A percentile compares a stretch with the other conserved stretches of the same genome.
Conservation (phyloP, 345 rosid species). For the Punica granatum region DNA sequence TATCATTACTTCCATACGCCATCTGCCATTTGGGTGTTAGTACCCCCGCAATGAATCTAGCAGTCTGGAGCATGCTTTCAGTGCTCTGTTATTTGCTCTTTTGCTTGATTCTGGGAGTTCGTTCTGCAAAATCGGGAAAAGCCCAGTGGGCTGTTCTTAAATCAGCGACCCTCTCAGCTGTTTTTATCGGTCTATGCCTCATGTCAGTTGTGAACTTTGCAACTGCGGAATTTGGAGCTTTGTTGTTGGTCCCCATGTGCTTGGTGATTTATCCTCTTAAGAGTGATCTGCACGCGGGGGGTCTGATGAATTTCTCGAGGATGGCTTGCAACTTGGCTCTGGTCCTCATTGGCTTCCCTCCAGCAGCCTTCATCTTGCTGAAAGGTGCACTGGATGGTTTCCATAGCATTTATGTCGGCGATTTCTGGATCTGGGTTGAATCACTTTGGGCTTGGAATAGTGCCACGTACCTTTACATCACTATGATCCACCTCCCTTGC, state of each 20-base stretch:
- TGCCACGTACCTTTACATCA: slow-evolving; percentile 82
- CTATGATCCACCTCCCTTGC: slow-evolving; percentile 75
- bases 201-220: slow-evolving; percentile 95
- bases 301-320: slow-evolving; percentile 28
- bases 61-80: slow-evolving; percentile 56
- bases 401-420: slow-evolving; percentile 33
- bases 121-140: slow-evolving; percentile 25
- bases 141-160: slow-evolving; percentile 62
- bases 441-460: slow-evolving; percentile 92
- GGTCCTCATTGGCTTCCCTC: slow-evolving; percentile 54
- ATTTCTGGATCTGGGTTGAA: slow-evolving; percentile 84
- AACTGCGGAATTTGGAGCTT: slow-evolving; percentile 81
- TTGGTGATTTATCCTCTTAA: slow-evolving; percentile 66
- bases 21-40: slow-evolving; percentile 48
- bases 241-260: slow-evolving; percentile 67
- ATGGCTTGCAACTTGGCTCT: slow-evolving; percentile 41
- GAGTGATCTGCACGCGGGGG: slow-evolving; percentile 37
- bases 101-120: slow-evolving; percentile 39
- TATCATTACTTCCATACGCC: slow-evolving; percentile 63
- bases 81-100: slow-evolving; percentile 38
- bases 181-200: slow-evolving; percentile 72
- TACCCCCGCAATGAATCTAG: slow-evolving; percentile 41
- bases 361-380: slow-evolving; percentile 40
- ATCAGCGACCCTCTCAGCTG: slow-evolving; percentile 71
- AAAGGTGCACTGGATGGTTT: slow-evolving; percentile 43